Percentiles rank a stretch among this genome's conserved stretches.
phyloP scores from a whole-genome alignment of 257 asterid genomes.

The Nicotiana obtusifolia region DNA sequence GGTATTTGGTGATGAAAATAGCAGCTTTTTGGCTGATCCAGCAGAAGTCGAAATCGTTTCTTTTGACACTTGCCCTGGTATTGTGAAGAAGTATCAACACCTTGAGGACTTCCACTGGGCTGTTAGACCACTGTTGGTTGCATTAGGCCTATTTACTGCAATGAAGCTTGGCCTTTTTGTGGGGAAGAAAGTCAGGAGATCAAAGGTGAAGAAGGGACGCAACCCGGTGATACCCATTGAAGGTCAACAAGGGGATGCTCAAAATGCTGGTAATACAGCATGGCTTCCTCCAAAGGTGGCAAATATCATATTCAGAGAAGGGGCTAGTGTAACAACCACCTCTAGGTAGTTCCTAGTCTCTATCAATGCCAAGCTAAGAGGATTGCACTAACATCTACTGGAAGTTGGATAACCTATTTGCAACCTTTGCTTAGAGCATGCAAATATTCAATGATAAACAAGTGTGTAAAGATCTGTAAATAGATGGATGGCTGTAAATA shows the following conservation, averaged over 20 bases:
- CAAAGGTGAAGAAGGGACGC: slow-evolving; percentile 26
- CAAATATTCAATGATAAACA: not conserved
- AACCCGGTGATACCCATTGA: slow-evolving; percentile 21
- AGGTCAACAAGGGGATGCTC: slow-evolving; percentile 30
- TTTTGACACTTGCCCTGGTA: slow-evolving; percentile 40
- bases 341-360: slow-evolving; percentile 10
- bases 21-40: slow-evolving; percentile 62
- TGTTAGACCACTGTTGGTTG: slow-evolving; percentile 68
- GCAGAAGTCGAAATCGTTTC: slow-evolving; percentile 72
- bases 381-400: not conserved
- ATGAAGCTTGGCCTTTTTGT: slow-evolving; percentile 61
- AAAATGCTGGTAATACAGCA: slow-evolving; percentile 24
- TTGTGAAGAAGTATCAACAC: slow-evolving; percentile 73
- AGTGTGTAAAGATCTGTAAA: not conserved
- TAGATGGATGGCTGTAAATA: not conserved
- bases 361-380: not conserved
- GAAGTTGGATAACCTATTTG: not conserved
- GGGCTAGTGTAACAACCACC: slow-evolving; percentile 6
- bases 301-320: slow-evolving; percentile 49
- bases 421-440: not conserved
- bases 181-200: slow-evolving; percentile 48
- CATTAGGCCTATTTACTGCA: slow-evolving; percentile 66
- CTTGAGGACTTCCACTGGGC: slow-evolving; percentile 94
- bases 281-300: slow-evolving; percentile 73
- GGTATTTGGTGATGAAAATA: slow-evolving; percentile 31